Conservation (phyloP, 2,329 filamentous ascomycete species). For the Exophiala dermatitidis region DNA sequence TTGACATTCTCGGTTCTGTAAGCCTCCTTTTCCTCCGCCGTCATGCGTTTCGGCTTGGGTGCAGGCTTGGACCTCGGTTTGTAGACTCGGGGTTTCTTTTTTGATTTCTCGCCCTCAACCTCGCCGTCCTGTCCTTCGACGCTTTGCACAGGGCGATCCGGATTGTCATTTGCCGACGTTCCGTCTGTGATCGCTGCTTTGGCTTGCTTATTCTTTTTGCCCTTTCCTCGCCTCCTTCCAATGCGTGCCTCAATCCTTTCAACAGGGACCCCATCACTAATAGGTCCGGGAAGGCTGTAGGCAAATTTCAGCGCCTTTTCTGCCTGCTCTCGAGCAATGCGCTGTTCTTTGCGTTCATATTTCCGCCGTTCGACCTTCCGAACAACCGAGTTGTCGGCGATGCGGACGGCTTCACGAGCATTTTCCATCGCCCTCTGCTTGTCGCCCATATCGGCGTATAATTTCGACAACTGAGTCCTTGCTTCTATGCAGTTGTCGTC, state of each 20-base stretch:
- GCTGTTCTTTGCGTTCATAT: slow-evolving; percentile 26
- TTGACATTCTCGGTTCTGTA: slow-evolving; percentile 38
- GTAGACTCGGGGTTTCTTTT: slow-evolving; percentile 5
- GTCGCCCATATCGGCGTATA: slow-evolving; percentile 70
- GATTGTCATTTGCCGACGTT: too few relatives aligned
- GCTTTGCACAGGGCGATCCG: too few relatives aligned
- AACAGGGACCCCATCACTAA: slow-evolving; percentile 3
- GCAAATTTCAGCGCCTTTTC: slow-evolving; percentile 25
- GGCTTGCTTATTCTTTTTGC: neutral
- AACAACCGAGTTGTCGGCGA: slow-evolving; percentile 40
- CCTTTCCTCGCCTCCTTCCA: neutral
- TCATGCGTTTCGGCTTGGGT: slow-evolving; percentile 23
- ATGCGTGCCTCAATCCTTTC: slow-evolving; percentile 12
- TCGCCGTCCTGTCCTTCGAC: slow-evolving; percentile 9
- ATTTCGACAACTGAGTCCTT: slow-evolving; percentile 69
- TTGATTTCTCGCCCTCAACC: neutral
- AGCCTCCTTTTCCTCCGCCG: slow-evolving; percentile 31
- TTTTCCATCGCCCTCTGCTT: slow-evolving; percentile 70
- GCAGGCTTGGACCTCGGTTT: slow-evolving; percentile 11
- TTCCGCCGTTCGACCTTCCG: slow-evolving; percentile 22
- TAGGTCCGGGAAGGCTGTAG: slow-evolving; percentile 18
- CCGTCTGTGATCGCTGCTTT: neutral
- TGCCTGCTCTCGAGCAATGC: slow-evolving; percentile 23
- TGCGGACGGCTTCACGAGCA: slow-evolving; percentile 64
- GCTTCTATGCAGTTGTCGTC: slow-evolving; percentile 68